phyloP scores from a whole-genome alignment of 2,329 filamentous ascomycete genomes.

The Sphaerulina musiva region DNA sequence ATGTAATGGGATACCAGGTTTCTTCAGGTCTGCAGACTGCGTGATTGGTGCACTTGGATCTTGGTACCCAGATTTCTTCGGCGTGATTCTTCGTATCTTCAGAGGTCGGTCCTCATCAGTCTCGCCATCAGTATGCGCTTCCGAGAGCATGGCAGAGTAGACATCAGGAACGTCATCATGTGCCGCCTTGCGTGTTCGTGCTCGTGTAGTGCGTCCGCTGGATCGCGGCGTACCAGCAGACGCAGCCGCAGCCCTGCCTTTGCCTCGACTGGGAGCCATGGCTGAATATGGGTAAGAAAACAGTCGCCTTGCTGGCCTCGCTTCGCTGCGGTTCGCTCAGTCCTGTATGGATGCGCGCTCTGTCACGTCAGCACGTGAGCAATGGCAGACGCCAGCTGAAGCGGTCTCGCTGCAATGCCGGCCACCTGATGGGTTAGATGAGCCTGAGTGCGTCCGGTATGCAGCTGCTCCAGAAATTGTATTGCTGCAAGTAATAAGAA shows the following conservation, averaged over 20 bases:
- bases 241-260: slow-evolving; percentile 17
- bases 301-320: background rate
- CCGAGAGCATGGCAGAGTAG: slow-evolving; percentile 29
- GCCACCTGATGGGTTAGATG: background rate
- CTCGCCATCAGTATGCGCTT: slow-evolving; percentile 20
- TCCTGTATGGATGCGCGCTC: background rate
- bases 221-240: slow-evolving; percentile 1
- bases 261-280: slow-evolving; percentile 31
- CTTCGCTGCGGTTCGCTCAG: background rate
- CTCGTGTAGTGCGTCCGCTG: slow-evolving; percentile 14
- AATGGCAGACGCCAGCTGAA: background rate
- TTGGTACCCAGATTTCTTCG: background rate
- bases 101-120: slow-evolving; percentile 22
- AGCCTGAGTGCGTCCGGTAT: background rate
- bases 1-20: background rate
- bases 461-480: background rate
- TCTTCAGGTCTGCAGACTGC: background rate
- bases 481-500: background rate
- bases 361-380: background rate
- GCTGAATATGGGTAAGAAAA: background rate
- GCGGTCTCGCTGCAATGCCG: background rate
- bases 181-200: slow-evolving; percentile 9
- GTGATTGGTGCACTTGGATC: background rate
- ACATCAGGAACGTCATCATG: slow-evolving; percentile 20
- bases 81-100: slow-evolving; percentile 25